Conservation (phyloP, 345 rosid species). For the Reutealis trisperma region DNA sequence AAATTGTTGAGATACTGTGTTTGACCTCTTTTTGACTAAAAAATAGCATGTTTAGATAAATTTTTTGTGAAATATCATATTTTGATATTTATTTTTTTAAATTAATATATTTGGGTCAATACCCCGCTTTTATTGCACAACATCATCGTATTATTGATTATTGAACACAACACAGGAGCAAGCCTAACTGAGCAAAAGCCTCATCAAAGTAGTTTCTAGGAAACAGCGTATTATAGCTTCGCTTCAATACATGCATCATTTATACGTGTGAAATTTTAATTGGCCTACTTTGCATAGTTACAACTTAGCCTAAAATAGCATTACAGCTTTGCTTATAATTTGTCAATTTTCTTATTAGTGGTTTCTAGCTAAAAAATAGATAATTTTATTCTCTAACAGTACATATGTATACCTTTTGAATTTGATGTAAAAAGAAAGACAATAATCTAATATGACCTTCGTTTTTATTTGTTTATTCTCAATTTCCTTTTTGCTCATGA, state of each 20-base stretch:
- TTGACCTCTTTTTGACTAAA: too few species aligned
- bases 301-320: background rate
- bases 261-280: background rate
- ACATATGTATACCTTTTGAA: background rate
- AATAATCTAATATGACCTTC: background rate
- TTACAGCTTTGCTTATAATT: background rate
- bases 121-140: conserved; percentile 8
- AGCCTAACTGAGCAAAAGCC: background rate
- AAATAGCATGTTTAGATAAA: too few species aligned
- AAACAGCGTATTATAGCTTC: background rate
- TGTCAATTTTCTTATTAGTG: background rate
- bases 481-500: background rate
- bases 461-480: background rate
- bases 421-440: background rate
- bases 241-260: background rate
- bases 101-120: too few species aligned
- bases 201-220: background rate
- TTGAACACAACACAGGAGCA: background rate
- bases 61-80: too few species aligned
- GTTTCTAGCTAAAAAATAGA: background rate
- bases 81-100: too few species aligned
- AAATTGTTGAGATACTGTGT: too few species aligned
- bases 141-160: background rate
- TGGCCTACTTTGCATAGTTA: background rate
- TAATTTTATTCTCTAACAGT: background rate